Conservation (phyloP, 1,284 basidiomycete genomes). For the Cerioporus squamosus region DNA sequence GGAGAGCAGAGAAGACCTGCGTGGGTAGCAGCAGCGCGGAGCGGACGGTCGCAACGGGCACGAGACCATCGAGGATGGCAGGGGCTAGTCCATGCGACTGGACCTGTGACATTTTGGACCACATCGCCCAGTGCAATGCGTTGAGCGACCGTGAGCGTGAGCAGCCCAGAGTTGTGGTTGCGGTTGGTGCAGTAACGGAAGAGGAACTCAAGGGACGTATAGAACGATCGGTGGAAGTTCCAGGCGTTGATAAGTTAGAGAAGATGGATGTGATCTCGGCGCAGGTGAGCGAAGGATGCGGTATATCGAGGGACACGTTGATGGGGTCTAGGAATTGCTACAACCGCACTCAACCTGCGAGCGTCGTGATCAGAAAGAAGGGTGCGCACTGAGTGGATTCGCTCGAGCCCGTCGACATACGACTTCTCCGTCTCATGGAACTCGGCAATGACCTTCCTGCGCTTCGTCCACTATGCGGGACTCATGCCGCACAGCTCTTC, state of each 20-base stretch:
- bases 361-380: not conserved
- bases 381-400: constrained; percentile 74
- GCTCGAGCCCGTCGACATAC: constrained; percentile 79
- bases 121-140: constrained; percentile 94
- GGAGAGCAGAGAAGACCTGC: constrained; percentile 96
- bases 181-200: constrained; percentile 85
- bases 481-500: constrained; percentile 32
- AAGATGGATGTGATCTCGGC: constrained; percentile 78
- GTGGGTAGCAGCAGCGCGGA: constrained; percentile 92
- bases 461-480: constrained; percentile 39
- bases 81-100: constrained; percentile 87
- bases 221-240: constrained; percentile 85
- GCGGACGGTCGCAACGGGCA: constrained; percentile 96
- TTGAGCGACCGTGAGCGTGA: constrained; percentile 94
- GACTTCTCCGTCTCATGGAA: constrained; percentile 81
- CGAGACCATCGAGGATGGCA: constrained; percentile 88
- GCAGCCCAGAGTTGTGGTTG: constrained; percentile 79
- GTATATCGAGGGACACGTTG: constrained; percentile 67
- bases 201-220: constrained; percentile 90
- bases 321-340: constrained; percentile 83
- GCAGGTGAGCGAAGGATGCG: constrained; percentile 70
- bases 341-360: not conserved
- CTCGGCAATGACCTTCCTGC: constrained; percentile 66
- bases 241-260: constrained; percentile 90
- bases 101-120: constrained; percentile 98